Percentiles rank a stretch among this genome's conserved stretches.
phyloP scores from a whole-genome alignment of 768 basidiomycete species.

The Lyophyllum shimeji region DNA sequence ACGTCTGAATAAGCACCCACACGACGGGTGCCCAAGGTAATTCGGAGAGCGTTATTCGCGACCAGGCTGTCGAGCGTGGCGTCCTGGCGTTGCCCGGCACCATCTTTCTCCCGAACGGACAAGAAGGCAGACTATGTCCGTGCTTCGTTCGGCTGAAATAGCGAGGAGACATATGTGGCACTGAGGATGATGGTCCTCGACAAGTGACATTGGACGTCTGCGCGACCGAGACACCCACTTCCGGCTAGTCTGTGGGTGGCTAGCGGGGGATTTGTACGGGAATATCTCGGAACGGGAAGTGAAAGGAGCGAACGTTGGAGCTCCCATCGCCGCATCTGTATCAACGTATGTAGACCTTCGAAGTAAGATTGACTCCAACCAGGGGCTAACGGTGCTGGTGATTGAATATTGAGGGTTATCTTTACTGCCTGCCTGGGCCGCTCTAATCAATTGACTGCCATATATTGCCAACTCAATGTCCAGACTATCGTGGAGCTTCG shows the following conservation, averaged over 20 bases:
- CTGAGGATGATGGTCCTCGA: slow-evolving; percentile 55
- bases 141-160: slow-evolving; percentile 69
- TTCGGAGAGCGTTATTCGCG: slow-evolving; percentile 63
- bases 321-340: neutral
- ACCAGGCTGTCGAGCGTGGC: slow-evolving; percentile 69
- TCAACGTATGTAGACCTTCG: neutral
- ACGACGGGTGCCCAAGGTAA: slow-evolving; percentile 46
- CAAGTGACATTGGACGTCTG: slow-evolving; percentile 25
- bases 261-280: neutral
- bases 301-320: neutral
- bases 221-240: neutral
- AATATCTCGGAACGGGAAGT: neutral
- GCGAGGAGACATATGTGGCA: slow-evolving; percentile 68
- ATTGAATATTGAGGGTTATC: too few relatives aligned
- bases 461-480: too few relatives aligned
- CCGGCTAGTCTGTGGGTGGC: neutral
- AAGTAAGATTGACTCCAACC: neutral
- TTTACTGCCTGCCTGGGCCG: too few relatives aligned
- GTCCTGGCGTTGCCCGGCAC: slow-evolving; percentile 82
- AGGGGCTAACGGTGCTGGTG: neutral
- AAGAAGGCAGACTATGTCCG: slow-evolving; percentile 68
- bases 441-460: too few relatives aligned
- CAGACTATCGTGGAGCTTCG: neutral
- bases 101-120: slow-evolving; percentile 66
- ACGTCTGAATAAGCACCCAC: slow-evolving; percentile 38